phyloP scores from a whole-genome alignment of 176 grass and related monocot species.

The Calamus simplicifolius region DNA sequence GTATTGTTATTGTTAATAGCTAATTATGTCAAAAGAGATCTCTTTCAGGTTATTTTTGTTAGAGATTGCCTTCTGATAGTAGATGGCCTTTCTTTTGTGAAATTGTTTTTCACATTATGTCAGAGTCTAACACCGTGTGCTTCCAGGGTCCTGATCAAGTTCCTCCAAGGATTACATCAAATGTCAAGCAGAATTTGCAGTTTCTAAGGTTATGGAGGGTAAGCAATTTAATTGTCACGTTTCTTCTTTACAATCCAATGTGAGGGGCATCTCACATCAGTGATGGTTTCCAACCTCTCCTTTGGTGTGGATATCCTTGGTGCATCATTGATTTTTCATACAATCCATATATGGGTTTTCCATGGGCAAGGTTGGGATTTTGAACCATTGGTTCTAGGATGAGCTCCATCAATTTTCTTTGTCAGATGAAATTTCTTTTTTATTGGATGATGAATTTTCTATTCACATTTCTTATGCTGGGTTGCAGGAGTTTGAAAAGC shows the following conservation, averaged over 20 bases:
- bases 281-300: neutral
- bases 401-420: no score
- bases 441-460: neutral
- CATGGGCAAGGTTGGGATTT: no score
- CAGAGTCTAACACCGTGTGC: neutral
- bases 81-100: neutral
- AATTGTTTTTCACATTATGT: neutral
- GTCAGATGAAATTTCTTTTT: neutral
- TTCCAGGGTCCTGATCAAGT: slow-evolving; percentile 40
- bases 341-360: no score
- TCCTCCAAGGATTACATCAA: slow-evolving; percentile 87
- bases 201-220: slow-evolving; percentile 80
- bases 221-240: slow-evolving; percentile 2
- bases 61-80: neutral
- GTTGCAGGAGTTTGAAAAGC: slow-evolving; percentile 60
- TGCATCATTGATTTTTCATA: no score
- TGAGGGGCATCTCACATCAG: neutral
- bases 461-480: slow-evolving; percentile 7
- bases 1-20: no score
- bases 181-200: slow-evolving; percentile 79
- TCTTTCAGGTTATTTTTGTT: neutral
- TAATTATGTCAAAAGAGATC: neutral
- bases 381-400: no score
- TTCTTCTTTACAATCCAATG: slow-evolving; percentile 1
- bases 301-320: neutral